Base-by-base conservation (phyloP, 257 asterid species). In the Salvia miltiorrhiza region DNA sequence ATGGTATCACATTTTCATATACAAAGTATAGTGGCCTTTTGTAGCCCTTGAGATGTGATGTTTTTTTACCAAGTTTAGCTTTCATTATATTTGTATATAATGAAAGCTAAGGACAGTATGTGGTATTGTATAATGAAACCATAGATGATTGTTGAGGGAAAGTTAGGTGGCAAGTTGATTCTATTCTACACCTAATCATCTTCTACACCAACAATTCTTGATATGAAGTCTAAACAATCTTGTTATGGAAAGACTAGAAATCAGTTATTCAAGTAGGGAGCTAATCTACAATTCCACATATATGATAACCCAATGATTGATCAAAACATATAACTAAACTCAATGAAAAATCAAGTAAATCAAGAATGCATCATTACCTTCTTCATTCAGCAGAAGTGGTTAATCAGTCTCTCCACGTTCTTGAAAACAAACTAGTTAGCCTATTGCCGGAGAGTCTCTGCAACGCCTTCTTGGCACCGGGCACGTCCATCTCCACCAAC, bases 381-480 rank as follows among this genome's bases (percentile, higher is more conserved):
- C 35, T 75, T 71, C 50, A 64, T 59, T 54, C 70, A 17, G 16
- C 69, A 68, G 73, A 71, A 47, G 54, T 65, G 77, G 81, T 71
- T 78, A 78, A 77, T 76, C 80, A 86, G 68, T 78, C 91, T 81
- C 89, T 85, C 97, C 95, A 89, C 40, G 90, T 70, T 83, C 86
- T 79, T 50, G 86, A 68, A 79, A 91, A 85, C 76, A 94, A 84
- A 77, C 80, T 88, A 60, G 82, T 84, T 63, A 94, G 90, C 79
- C 92, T 85, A 79, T 87, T 94, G 44, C 88, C 89, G 0, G 99
- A 91, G 76, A 94, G 93, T 79, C 96, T 86, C 77, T 89, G 99
- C 77, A 87, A 63, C 23, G 97, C 92, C 87, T 89, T 94, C 63
- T 87, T 89, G 9, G 99, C 96, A 28, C 97, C 97, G 2, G 73